Conservation (phyloP, 1,139 yeast genomes). For the Diutina rugosa region DNA sequence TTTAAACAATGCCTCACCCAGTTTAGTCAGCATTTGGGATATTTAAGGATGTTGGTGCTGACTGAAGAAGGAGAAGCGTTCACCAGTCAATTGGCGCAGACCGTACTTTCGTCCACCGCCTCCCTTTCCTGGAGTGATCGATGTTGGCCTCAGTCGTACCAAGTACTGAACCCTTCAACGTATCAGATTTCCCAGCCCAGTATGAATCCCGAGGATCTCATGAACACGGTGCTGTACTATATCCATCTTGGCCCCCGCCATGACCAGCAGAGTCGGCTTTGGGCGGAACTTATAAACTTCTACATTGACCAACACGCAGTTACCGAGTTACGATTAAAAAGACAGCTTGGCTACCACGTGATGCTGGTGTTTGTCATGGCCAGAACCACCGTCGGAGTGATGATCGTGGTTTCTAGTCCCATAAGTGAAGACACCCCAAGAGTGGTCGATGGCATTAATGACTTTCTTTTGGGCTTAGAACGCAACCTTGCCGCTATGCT, state of each 20-base stretch:
- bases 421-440: constrained; percentile 21
- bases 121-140: background rate
- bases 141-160: background rate
- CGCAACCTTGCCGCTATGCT: constrained; percentile 10
- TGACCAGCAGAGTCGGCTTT: constrained; percentile 15
- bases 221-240: constrained; percentile 35
- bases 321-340: constrained; percentile 34
- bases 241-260: constrained; percentile 40
- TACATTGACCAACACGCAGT: constrained; percentile 26
- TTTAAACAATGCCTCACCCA: background rate
- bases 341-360: constrained; percentile 37
- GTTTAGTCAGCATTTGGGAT: constrained; percentile 6
- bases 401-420: constrained; percentile 39
- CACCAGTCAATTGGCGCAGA: constrained; percentile 13
- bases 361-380: constrained; percentile 39
- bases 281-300: constrained; percentile 33
- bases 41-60: constrained; percentile 6
- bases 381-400: constrained; percentile 41
- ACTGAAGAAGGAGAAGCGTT: constrained; percentile 8
- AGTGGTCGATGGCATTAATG: constrained; percentile 27
- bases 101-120: background rate
- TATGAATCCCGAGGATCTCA: constrained; percentile 30
- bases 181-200: constrained; percentile 22
- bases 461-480: constrained; percentile 28
- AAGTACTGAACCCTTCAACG: background rate